Evolutionary conservation across 176 grass and related monocot genomes (phyloP).

Genomic region (Oryza coarctata): DNA sequence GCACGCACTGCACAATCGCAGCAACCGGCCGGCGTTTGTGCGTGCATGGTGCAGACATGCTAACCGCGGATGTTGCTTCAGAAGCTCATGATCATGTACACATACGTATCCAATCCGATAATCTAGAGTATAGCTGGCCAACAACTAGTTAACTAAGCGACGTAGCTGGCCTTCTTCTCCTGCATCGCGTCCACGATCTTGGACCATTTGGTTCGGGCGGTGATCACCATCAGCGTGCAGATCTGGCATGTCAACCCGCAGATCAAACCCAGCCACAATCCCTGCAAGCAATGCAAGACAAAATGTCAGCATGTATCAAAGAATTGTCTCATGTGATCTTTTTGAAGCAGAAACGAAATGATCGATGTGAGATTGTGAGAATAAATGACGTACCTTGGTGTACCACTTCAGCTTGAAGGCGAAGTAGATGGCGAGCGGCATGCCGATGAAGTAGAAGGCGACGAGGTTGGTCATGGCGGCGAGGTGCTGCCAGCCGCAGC

Average conservation of each 20-base stretch:
- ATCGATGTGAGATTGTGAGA: not conserved
- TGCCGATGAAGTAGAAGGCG: constrained; percentile 84
- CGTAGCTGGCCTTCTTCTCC: constrained; percentile 33
- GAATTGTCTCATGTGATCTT: not conserved
- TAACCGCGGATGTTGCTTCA: not conserved
- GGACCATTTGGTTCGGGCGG: constrained; percentile 59
- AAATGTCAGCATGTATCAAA: too few relatives aligned
- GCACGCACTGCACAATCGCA: not conserved
- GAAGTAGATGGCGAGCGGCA: constrained; percentile 69
- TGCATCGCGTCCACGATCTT: constrained; percentile 41
- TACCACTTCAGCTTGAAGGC: constrained; percentile 69
- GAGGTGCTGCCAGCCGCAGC: constrained; percentile 94
- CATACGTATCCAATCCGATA: not conserved
- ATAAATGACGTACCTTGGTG: constrained; percentile 15
- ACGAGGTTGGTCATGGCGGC: constrained; percentile 82
- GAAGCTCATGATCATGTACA: not conserved
- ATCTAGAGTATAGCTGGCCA: not conserved
- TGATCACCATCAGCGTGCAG: constrained; percentile 58
- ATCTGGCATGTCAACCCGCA: constrained; percentile 68
- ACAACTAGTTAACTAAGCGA: not conserved
- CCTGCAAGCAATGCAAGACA: constrained; percentile 35
- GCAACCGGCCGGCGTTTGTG: not conserved
- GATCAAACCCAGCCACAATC: constrained; percentile 72
- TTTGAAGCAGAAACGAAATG: not conserved
- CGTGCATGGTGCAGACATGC: too few relatives aligned